Evolutionary conservation across 2,329 filamentous ascomycete species (phyloP), one percentile per base, ranked within the genome.

Genomic region (Aspergillus texensis): DNA sequence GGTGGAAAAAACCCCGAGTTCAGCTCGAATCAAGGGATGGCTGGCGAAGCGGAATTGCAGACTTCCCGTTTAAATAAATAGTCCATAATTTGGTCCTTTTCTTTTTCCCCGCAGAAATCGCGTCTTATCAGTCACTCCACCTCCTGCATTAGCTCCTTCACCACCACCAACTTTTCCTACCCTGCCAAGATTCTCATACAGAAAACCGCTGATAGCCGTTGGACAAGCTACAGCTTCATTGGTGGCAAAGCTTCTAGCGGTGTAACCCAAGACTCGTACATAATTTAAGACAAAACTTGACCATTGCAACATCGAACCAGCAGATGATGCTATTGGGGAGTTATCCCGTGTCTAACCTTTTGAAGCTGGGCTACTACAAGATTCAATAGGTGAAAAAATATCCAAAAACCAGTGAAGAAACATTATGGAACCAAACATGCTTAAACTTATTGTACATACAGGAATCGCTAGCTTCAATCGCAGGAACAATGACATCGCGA

Each of bases 221-320:
- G 16, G 32, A 41, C 26, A 41, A 32, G 8, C 30, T 10, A 21
- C 58, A 8, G 30, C 16, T 28, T 41, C 24, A 54, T 60, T 60
- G 58, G 48, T 52, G 36, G 46, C 39, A 36, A 10, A 26, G 32
- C n/a, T 52, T 16, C 43, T 62, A 62, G 55, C 57, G 48, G 36
- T 62, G 61, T 54, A 62, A 62, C 61, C 61, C 61, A 62, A 62
- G 61, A 54, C 61, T 50, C 16, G 36, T 19, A 50, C 60, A 52
- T n/a, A n/a, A 21, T n/a, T 32, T 9, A 32, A 24, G 45, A 14
- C 1, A 26, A 16, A 26, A 50, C 46, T 11, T 16, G 16, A 10
- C 12, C 4, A 26, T 55, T 55, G 21, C 52, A 55, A 55, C 32
- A 55, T 55, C 6, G n/a, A 26, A 8, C n/a, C 3, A 0, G 34